These are phyloP conservation scores for Tympanopsis confertula DNA, from an alignment of 2,329 filamentous ascomycete species.

Conservation along the genomic window DNA sequence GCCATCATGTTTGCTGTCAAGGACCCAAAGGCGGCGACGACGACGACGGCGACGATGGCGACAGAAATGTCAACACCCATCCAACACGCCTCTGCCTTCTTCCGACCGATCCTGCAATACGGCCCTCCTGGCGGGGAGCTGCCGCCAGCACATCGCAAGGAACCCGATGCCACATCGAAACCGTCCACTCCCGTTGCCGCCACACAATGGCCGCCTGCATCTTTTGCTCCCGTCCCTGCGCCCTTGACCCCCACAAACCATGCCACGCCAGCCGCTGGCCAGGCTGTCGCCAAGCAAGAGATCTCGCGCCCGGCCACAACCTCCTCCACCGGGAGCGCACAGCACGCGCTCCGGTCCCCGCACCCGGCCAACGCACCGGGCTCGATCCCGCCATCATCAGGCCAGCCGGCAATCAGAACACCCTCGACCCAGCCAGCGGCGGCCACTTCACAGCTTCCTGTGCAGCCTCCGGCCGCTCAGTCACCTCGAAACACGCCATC, in stretches of 20 bases:
- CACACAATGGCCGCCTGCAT: conserved; percentile 4
- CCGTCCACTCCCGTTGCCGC: conserved; percentile 10
- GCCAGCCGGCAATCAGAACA: too few species aligned
- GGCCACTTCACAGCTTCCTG: too few species aligned
- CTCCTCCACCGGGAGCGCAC: too few species aligned
- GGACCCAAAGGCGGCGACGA: conserved; percentile 22
- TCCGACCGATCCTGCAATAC: conserved; percentile 52
- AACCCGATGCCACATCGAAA: conserved; percentile 9
- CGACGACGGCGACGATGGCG: not conserved
- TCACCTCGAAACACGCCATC: too few species aligned
- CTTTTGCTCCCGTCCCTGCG: conserved; percentile 12
- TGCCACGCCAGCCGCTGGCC: conserved; percentile 12
- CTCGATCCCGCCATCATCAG: too few species aligned
- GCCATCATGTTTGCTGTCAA: conserved; percentile 64
- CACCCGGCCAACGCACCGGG: too few species aligned
- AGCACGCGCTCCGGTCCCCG: too few species aligned
- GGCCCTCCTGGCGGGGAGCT: conserved; percentile 51
- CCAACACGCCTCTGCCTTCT: conserved; percentile 7
- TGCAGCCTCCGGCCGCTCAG: too few species aligned
- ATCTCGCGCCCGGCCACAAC: too few species aligned
- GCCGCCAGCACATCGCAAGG: conserved; percentile 35
- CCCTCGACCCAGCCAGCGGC: too few species aligned
- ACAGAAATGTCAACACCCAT: not conserved
- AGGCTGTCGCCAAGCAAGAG: conserved; percentile 7
- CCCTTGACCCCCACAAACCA: conserved; percentile 16